phyloP scores from a whole-genome alignment of 805 yeast species.

The Suhomyces faveliae region DNA sequence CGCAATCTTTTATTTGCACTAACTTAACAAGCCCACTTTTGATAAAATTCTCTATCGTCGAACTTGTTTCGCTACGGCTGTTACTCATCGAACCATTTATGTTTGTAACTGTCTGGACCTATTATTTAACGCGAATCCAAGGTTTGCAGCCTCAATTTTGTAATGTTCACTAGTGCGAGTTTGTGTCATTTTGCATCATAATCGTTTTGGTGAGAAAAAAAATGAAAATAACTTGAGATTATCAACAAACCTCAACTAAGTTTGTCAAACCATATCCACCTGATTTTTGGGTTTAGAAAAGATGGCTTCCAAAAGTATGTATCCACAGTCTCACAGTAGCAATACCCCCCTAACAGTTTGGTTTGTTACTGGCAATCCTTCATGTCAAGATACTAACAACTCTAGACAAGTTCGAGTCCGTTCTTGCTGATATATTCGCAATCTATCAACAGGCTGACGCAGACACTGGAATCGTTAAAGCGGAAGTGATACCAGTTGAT shows the following conservation, averaged over 20 bases:
- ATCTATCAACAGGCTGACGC: constrained; percentile 29
- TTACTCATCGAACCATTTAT: neutral
- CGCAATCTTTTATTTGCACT: too few relatives aligned
- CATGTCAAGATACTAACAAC: neutral
- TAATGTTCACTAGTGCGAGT: neutral
- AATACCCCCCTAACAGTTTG: neutral
- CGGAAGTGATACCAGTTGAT: constrained; percentile 37
- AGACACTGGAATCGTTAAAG: constrained; percentile 18
- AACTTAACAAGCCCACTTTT: too few relatives aligned
- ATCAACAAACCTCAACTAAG: neutral
- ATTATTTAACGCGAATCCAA: neutral
- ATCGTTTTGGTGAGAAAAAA: constrained; percentile 2
- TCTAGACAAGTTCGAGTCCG: constrained; percentile 6
- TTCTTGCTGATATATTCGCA: constrained; percentile 22
- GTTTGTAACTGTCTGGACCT: neutral
- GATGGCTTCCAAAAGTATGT: constrained; percentile 6
- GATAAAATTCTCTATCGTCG: neutral
- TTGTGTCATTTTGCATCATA: constrained; percentile 2
- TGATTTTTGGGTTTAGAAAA: neutral
- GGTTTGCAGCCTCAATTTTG: neutral
- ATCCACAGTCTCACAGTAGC: neutral
- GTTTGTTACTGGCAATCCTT: neutral
- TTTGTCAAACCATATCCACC: neutral
- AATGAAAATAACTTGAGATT: neutral
- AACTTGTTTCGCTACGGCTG: neutral